Conservation (phyloP, 2,329 filamentous ascomycete genomes). For the Zalaria obscura region DNA sequence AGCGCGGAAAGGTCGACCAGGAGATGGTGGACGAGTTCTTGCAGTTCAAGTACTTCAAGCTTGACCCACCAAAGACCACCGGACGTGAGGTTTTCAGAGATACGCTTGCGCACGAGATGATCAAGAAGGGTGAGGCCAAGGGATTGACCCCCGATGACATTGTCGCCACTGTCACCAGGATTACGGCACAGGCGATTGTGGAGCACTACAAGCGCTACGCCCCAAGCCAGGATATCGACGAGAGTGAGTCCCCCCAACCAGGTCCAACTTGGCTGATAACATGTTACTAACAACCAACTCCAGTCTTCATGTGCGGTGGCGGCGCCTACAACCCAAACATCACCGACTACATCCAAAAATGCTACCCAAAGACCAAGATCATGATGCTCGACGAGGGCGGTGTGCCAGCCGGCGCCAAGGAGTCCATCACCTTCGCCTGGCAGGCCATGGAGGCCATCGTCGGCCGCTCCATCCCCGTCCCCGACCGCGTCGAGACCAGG, state of each 20-base stretch:
- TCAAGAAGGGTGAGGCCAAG: conserved; percentile 30
- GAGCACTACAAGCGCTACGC: conserved; percentile 35
- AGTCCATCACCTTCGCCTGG: conserved; percentile 46
- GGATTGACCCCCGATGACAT: conserved; percentile 36
- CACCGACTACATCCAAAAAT: conserved; percentile 34
- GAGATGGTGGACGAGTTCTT: conserved; percentile 17
- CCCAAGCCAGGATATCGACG: conserved; percentile 31
- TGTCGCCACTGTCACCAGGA: conserved; percentile 44
- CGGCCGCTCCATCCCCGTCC: conserved; percentile 40
- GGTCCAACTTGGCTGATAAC: too few species aligned
- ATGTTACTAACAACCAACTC: too few species aligned
- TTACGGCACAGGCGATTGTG: conserved; percentile 45
- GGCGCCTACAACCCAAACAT: conserved; percentile 47
- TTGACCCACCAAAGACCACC: conserved; percentile 41
- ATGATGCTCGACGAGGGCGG: conserved; percentile 44
- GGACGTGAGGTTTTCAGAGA: conserved; percentile 47
- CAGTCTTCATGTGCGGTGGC: conserved; percentile 45
- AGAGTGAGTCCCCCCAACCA: conserved; percentile 16
- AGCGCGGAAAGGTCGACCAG: conserved; percentile 15
- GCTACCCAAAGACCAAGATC: conserved; percentile 35
- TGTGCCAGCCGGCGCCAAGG: conserved; percentile 43
- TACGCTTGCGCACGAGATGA: conserved; percentile 37
- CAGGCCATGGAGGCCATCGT: conserved; percentile 46
- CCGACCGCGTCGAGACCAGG: conserved; percentile 38
- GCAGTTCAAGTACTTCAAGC: conserved; percentile 33